Conservation (phyloP, 2,329 filamentous ascomycete species). For the Huntiella omanensis region DNA sequence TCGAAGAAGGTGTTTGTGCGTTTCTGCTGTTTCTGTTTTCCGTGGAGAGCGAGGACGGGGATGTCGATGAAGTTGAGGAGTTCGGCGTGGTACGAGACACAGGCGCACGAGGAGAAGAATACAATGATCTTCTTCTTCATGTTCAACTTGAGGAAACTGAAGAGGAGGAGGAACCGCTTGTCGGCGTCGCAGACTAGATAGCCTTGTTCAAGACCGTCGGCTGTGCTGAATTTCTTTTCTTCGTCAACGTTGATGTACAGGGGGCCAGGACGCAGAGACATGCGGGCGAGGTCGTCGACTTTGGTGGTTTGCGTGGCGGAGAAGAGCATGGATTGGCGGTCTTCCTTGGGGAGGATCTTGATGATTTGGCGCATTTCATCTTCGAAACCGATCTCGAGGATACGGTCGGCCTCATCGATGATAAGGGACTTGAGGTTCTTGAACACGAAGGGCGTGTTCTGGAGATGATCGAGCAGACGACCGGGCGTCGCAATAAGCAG, state of each 20-base stretch:
- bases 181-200: slow-evolving; percentile 89
- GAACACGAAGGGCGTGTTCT: slow-evolving; percentile 80
- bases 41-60: slow-evolving; percentile 69
- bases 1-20: slow-evolving; percentile 98
- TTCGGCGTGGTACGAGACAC: slow-evolving; percentile 89
- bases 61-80: slow-evolving; percentile 96
- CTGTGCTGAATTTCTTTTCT: slow-evolving; percentile 73
- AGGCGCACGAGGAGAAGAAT: slow-evolving; percentile 83
- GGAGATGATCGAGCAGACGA: slow-evolving; percentile 78
- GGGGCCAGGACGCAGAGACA: slow-evolving; percentile 77
- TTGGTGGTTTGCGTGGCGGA: slow-evolving; percentile 97
- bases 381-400: slow-evolving; percentile 93
- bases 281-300: slow-evolving; percentile 87
- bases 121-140: slow-evolving; percentile 95
- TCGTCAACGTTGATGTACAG: slow-evolving; percentile 96
- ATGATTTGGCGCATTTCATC: slow-evolving; percentile 96
- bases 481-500: slow-evolving; percentile 87
- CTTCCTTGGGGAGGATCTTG: slow-evolving; percentile 74
- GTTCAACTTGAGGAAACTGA: slow-evolving; percentile 76
- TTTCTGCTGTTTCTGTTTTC: slow-evolving; percentile 97
- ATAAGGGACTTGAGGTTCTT: slow-evolving; percentile 85
- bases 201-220: slow-evolving; percentile 85
- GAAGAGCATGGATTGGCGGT: slow-evolving; percentile 94
- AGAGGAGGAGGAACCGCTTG: slow-evolving; percentile 81
- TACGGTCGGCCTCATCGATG: slow-evolving; percentile 93